Base-by-base conservation (phyloP, 352 stramenopile genomes). In the Phytophthora citricola region DNA sequence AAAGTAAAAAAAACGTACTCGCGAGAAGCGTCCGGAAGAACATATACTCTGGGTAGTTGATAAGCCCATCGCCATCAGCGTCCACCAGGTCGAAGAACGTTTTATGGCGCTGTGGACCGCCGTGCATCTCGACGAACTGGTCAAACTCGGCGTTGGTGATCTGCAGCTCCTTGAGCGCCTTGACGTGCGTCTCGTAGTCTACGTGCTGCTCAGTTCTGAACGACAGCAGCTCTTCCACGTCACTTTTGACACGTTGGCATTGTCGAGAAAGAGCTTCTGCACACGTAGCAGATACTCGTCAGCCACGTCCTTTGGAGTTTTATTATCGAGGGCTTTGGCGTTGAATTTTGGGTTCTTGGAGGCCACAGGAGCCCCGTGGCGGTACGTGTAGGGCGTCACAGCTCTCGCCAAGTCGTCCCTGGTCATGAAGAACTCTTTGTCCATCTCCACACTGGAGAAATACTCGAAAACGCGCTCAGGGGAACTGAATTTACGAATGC, bases 401-500 rank as follows among this genome's bases (percentile, higher is more conserved):
- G 88, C 88, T n/a, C 88, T 76, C 39, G 87, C 85, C 17, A 97
- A 68, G 71, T 97, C 90, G 10, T 79, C 75, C 27, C 81, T 81
- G 31, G 87, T 95, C 90, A 97, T 97, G 63, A 78, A 95, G 55
- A 73, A 90, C 41, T 95, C 73, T 51, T 81, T 76, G 49, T 95
- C 81, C 64, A 95, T 75, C 69, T 93, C 76, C 2, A 97, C 85
- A 52, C 82, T 92, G 15, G 90, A 93, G 58, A 97, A 97, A 69
- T 97, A 97, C 80, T 94, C 86, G 58, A 97, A 97, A 9, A 97
- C 86, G 57, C 89, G 89, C 76, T 96, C 88, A 22, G 90, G 90
- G 9, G 81, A 79, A 58, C 80, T 92, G 73, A 94, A 93, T 63
- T 83, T 86, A 61, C 90, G 90, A 52, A 97, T 55, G 1, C 90